Percentiles rank a stretch among this genome's conserved stretches.
phyloP scores from a whole-genome alignment of 345 rosid genomes.

The Bruguiera sexangula region DNA sequence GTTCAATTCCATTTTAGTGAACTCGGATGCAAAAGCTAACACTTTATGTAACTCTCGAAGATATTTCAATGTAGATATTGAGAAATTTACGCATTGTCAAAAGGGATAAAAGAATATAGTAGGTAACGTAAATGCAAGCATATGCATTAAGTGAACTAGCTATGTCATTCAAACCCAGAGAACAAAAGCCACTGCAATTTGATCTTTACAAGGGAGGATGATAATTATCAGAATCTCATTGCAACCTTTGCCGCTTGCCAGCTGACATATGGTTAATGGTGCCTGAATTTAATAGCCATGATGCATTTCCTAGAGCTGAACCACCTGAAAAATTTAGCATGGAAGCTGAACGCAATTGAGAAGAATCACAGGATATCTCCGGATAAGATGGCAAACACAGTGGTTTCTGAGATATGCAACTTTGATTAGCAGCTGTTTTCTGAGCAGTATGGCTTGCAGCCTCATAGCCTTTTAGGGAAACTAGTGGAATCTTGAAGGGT shows the following conservation, averaged over 20 bases:
- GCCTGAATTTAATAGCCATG: conserved; percentile 23
- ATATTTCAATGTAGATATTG: too few relatives aligned
- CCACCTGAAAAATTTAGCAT: conserved; percentile 40
- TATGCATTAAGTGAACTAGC: conserved; percentile 8
- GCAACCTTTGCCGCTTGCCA: conserved; percentile 60
- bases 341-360: conserved; percentile 51
- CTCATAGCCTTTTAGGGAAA: conserved; percentile 37
- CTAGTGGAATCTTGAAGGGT: conserved; percentile 51
- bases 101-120: background rate
- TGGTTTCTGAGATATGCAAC: conserved; percentile 14
- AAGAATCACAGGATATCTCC: conserved; percentile 27
- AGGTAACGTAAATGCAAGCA: conserved; percentile 3
- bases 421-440: conserved; percentile 19
- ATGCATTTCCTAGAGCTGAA: conserved; percentile 23
- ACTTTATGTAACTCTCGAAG: too few relatives aligned
- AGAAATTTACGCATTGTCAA: too few relatives aligned
- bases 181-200: conserved; percentile 13
- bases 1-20: too few relatives aligned
- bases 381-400: conserved; percentile 8
- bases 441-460: conserved; percentile 4
- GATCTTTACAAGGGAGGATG: conserved; percentile 4
- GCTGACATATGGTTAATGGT: conserved; percentile 27
- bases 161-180: conserved; percentile 17
- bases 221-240: conserved; percentile 23
- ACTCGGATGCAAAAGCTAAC: too few relatives aligned